Percentiles rank a stretch among this genome's conserved stretches.
These are phyloP conservation scores for Clonostachys sp. DNA, from an alignment of 2,329 filamentous ascomycete species.

Conservation along the genomic window DNA sequence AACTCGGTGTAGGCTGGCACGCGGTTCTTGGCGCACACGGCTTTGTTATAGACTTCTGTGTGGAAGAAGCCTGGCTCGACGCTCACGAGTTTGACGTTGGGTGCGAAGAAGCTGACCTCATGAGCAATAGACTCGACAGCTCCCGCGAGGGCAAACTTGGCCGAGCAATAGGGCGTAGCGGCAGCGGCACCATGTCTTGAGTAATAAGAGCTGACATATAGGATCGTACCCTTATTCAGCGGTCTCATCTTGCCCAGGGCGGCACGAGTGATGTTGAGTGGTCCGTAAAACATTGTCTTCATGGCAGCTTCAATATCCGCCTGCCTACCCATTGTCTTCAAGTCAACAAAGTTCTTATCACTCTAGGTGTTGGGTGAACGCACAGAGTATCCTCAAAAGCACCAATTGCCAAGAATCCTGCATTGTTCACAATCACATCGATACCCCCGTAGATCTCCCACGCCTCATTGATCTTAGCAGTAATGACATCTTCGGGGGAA, in stretches of 20 bases:
- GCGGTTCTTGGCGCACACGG: too few relatives aligned
- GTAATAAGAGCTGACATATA: background rate
- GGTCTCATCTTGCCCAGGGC: background rate
- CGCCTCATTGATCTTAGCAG: background rate
- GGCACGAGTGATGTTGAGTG: background rate
- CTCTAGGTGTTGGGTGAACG: background rate
- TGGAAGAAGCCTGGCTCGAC: too few relatives aligned
- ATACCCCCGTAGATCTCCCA: slow-evolving; percentile 30
- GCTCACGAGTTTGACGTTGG: too few relatives aligned
- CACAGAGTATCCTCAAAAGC: background rate
- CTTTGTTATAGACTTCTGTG: too few relatives aligned
- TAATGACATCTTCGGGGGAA: background rate
- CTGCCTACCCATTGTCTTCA: background rate
- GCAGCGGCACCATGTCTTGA: background rate
- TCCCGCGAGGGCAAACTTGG: background rate
- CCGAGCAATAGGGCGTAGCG: background rate
- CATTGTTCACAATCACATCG: slow-evolving; percentile 83
- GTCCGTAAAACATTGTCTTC: background rate
- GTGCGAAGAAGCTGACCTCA: too few relatives aligned
- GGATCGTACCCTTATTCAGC: background rate
- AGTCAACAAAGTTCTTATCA: background rate
- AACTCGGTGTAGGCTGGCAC: too few relatives aligned
- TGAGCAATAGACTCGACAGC: too few relatives aligned
- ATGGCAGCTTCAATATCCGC: background rate
- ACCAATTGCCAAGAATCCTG: slow-evolving; percentile 41